These are phyloP conservation scores for Clarkia xantiana DNA, from an alignment of 345 rosid species.

Conservation along the genomic window DNA sequence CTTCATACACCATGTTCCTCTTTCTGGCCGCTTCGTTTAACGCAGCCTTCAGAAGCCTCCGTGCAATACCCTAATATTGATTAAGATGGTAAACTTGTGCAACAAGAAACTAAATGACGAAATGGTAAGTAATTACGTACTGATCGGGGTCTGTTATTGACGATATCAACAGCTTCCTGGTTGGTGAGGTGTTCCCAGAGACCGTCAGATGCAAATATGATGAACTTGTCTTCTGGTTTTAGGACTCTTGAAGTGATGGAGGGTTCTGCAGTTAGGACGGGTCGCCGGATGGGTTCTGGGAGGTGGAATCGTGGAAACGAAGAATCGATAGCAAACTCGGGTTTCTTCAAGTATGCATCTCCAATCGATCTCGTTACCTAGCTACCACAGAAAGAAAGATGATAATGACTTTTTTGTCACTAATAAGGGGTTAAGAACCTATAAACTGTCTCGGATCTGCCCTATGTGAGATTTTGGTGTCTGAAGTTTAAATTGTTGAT, in stretches of 20 bases:
- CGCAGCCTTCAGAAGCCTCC: slow-evolving; percentile 57
- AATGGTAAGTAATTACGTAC: no score
- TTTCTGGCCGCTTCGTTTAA: slow-evolving; percentile 60
- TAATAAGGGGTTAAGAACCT: no score
- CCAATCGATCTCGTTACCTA: slow-evolving; percentile 94
- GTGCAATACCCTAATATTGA: slow-evolving; percentile 56
- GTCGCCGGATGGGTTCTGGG: slow-evolving; percentile 54
- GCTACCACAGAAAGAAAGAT: background rate
- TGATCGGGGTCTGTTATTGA: slow-evolving; percentile 43
- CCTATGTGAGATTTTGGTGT: no score
- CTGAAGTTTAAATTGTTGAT: no score
- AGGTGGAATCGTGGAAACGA: slow-evolving; percentile 78
- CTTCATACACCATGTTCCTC: slow-evolving; percentile 51
- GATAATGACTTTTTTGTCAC: no score
- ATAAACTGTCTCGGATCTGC: no score
- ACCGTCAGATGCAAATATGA: slow-evolving; percentile 94
- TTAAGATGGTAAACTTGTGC: background rate
- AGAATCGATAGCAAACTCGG: slow-evolving; percentile 77
- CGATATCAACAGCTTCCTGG: slow-evolving; percentile 79
- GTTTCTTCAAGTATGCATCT: slow-evolving; percentile 85
- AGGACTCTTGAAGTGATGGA: slow-evolving; percentile 43
- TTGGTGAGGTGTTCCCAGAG: slow-evolving; percentile 80
- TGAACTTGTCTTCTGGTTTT: slow-evolving; percentile 56
- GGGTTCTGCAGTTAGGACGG: slow-evolving; percentile 79
- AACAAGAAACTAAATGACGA: no score